Evolutionary conservation across 257 asterid genomes (phyloP).

Genomic region (Nicotiana tomentosiformis): DNA sequence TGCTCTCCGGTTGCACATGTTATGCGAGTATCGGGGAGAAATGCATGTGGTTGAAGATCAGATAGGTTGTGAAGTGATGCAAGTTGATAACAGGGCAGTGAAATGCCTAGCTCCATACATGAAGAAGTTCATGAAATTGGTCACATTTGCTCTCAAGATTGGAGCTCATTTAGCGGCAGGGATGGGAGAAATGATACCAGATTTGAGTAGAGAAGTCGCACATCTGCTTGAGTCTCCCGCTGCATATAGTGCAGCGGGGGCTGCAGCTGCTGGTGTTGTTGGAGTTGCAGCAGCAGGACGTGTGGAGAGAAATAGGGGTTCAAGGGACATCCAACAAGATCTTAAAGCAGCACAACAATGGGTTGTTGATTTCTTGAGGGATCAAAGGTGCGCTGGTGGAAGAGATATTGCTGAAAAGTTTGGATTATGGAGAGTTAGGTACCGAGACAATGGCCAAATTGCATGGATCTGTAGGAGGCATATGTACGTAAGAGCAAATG

Average conservation of each 20-base stretch:
- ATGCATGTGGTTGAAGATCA: slow-evolving; percentile 86
- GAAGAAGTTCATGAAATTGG: slow-evolving; percentile 66
- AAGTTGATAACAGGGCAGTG: slow-evolving; percentile 63
- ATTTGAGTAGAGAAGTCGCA: slow-evolving; percentile 71
- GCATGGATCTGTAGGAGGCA: slow-evolving; percentile 92
- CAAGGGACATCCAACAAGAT: slow-evolving; percentile 55
- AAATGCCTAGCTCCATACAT: slow-evolving; percentile 63
- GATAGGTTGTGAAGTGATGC: slow-evolving; percentile 77
- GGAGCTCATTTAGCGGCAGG: slow-evolving; percentile 93
- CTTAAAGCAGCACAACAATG: slow-evolving; percentile 70
- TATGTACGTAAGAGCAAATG: slow-evolving; percentile 54
- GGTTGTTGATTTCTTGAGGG: slow-evolving; percentile 68
- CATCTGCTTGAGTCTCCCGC: slow-evolving; percentile 58
- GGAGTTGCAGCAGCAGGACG: slow-evolving; percentile 57
- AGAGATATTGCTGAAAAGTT: slow-evolving; percentile 77
- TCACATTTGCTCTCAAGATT: slow-evolving; percentile 81
- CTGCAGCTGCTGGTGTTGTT: slow-evolving; percentile 55
- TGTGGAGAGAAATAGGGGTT: slow-evolving; percentile 27
- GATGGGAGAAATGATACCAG: slow-evolving; percentile 92
- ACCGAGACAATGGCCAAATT: slow-evolving; percentile 69
- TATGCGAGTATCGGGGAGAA: slow-evolving; percentile 70
- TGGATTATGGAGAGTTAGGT: slow-evolving; percentile 69
- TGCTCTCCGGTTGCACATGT: slow-evolving; percentile 71
- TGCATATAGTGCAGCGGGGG: slow-evolving; percentile 61
- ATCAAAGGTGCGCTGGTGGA: slow-evolving; percentile 56